Evolutionary conservation across 2,329 filamentous ascomycete genomes (phyloP), one percentile per base, ranked within the genome.

Genomic region (Dothidotthia symphoricarpi): DNA sequence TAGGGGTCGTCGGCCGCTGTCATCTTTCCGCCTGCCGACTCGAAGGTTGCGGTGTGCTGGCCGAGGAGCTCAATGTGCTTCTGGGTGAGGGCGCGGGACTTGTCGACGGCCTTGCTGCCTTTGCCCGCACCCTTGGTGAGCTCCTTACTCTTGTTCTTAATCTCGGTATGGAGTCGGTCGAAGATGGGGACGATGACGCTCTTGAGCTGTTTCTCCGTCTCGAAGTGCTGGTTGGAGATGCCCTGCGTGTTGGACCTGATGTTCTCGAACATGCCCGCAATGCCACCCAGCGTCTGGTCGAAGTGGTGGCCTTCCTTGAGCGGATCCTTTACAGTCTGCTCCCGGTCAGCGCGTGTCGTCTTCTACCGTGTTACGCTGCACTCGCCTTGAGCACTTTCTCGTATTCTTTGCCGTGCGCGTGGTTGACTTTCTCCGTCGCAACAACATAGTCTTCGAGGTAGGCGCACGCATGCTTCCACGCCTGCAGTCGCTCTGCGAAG

Each of bases 101-200:
- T 96, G 46, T 95, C 88, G 15, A 98, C 89, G 34, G 88, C 82
- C 73, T 97, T 98, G 51, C 86, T 82, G 12, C 83, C 80, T 74
- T 94, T 95, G 45, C 82, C 79, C 15, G 86, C 88, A 7, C 91
- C 90, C 45, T 82, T 77, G 28, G 80, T 77, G 33, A 98, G 78
- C 69, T 96, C 90, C 75, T 97, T 97, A 48, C 81, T 77, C 75
- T 97, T 97, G 72, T 86, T 83, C 78, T 97, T 98, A 75, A 98
- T 93, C 67, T 97, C 93, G 66, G 88, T 84, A 73, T 97, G 90
- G 32, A 98, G 76, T 35, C 89, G 85, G 57, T 94, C 88, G 61
- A 98, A 83, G 48, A 91, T 83, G 25, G 91, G 93, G 14, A 95
- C 76, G 19, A 97, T 86, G 11, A 83, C 83, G 43, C 83, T 84